Evolutionary conservation across 192 early-diverging fungal species (phyloP), one percentile per base, ranked within the genome.

Genomic region (Diversispora epigaea): DNA sequence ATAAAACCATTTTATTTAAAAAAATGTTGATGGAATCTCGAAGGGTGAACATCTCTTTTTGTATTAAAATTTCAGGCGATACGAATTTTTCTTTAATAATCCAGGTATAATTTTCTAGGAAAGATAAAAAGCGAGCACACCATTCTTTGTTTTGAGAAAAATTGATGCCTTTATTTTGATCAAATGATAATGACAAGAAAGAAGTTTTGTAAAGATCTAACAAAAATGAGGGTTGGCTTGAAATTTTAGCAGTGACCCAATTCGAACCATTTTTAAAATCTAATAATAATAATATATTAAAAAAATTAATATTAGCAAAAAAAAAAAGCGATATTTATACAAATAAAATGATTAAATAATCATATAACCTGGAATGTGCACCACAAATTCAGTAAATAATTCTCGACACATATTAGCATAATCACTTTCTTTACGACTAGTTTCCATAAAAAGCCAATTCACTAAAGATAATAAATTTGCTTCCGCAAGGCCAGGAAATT

Each of bases 341-440:
- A 32, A 32, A 32, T 32, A 32, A 32, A 32, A 32, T n/a, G n/a
- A n/a, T n/a, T n/a, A n/a, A n/a, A n/a, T n/a, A 32, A 1, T 32
- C 25, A 32, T 32, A 32, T 77, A 77, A 91, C 90, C 78, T 52
- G 85, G 78, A 25, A 83, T 10, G 0, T 82, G 64, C 7, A 72
- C 61, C 3, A 83, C 86, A 71, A 92, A 85, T 47, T 86, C 80
- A 75, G 81, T 78, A 77, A 93, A 86, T 39, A 93, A 79, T 17
- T 81, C 78, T 72, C 88, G 84, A 68, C 91, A 91, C 15, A 81
- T 79, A 50, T 84, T 86, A 12, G 92, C 81, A 71, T 93, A 93
- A 21, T 81, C 83, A 7, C 81, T 67, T 67, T 91, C 87, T 6
- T 76, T 39, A 41, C 78, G 55, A 14, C 84, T 68, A 10, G 82